Evolutionary conservation across 805 yeast genomes (phyloP), one percentile per base, ranked within the genome.

Genomic region (Yamadazyma philogaea): DNA sequence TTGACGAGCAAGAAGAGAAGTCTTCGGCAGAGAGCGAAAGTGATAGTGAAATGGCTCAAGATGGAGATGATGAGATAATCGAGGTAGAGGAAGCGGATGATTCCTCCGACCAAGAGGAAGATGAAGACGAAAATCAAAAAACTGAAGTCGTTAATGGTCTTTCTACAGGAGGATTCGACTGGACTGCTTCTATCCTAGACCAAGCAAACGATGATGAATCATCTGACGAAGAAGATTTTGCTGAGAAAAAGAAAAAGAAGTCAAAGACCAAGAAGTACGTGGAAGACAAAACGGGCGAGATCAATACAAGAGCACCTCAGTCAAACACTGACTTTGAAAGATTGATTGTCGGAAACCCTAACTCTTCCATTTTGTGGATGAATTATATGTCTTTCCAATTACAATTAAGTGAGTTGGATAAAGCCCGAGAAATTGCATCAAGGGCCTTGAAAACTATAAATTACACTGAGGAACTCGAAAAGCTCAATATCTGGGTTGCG

Each of bases 341-440:
- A 57, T 68, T 93, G 51, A 75, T 93, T 42, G 77, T 93, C 46
- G 95, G 97, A 60, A 85, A 85, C 59, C 97, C 99, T 37, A 84
- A 87, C 69, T 87, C 96, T 2, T 91, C 99, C 1, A 78, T 90
- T 27, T 66, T 88, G 44, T 93, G 99, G 99, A 91, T 93, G 87
- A 87, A 90, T 66, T 93, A 86, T 67, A 93, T 93, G 96, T 90
- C 98, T 3, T 93, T 91, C 84, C 96, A 90, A 64, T 74, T 93
- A 50, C 96, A 90, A 64, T 73, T 91, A 49, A 86, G 96, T 70
- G 99, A 93, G 64, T 71, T 89, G 45, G 97, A 91, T 30, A 88
- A 87, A 65, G 96, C 97, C 7, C 81, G 99, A 54, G 96, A 87
- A 61, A 80, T 93, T 54, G 97, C 87, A 34, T 86, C 84, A 54